phyloP scores from a whole-genome alignment of 1,284 basidiomycete species.

The Heterobasidion irregulare region DNA sequence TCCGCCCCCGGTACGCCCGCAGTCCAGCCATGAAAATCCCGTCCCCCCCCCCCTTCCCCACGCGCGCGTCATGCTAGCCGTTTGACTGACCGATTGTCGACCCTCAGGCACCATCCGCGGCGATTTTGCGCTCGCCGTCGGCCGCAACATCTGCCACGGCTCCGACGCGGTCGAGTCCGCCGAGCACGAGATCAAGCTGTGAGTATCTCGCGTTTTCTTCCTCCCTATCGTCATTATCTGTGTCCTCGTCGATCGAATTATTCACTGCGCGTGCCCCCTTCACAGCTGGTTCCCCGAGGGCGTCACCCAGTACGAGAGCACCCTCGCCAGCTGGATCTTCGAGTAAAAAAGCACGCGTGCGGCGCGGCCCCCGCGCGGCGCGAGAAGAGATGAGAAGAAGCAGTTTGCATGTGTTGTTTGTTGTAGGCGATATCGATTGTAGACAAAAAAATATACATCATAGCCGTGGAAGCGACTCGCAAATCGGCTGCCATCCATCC shows the following conservation, averaged over 20 bases:
- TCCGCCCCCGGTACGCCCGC: slow-evolving; percentile 77
- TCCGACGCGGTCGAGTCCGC: slow-evolving; percentile 89
- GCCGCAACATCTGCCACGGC: slow-evolving; percentile 92
- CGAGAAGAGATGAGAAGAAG: neutral
- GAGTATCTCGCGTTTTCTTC: slow-evolving; percentile 23
- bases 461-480: no score
- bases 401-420: neutral
- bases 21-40: neutral
- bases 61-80: no score
- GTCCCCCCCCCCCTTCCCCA: no score
- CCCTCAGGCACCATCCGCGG: slow-evolving; percentile 79
- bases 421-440: neutral
- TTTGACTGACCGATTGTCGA: slow-evolving; percentile 8
- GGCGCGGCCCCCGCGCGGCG: neutral
- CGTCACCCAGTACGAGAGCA: slow-evolving; percentile 66
- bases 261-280: slow-evolving; percentile 5
- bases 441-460: no score
- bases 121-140: slow-evolving; percentile 88
- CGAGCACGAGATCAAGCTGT: slow-evolving; percentile 88
- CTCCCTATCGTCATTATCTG: neutral
- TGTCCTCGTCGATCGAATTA: slow-evolving; percentile 8
- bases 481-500: no score
- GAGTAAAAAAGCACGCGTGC: slow-evolving; percentile 44
- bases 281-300: slow-evolving; percentile 83
- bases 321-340: slow-evolving; percentile 72